Percentiles rank a stretch among this genome's conserved stretches.
Evolutionary conservation across 73 alveolate genomes (phyloP).

Genomic region (Halteria grandinella): DNA sequence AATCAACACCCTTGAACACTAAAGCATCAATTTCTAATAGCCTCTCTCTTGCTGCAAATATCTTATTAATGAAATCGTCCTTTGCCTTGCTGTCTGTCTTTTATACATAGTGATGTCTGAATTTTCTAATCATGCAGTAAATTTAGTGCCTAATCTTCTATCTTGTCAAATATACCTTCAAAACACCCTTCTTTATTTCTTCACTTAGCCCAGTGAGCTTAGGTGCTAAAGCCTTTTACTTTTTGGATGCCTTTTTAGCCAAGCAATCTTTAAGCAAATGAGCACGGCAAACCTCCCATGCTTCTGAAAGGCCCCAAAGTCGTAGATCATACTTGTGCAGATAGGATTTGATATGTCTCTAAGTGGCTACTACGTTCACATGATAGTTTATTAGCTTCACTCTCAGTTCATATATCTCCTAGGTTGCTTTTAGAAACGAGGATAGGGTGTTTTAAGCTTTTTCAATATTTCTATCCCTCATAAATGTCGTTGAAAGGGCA

Average conservation of each 20-base stretch:
- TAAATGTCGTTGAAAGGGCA: not conserved
- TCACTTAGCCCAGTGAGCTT: constrained; percentile 1
- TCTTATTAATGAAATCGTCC: not conserved
- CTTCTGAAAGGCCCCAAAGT: constrained; percentile 2
- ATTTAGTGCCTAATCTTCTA: constrained; percentile 40
- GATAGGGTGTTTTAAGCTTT: not conserved
- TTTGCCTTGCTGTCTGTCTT: constrained; percentile 1
- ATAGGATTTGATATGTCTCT: not conserved
- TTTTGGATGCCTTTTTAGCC: constrained; percentile 24
- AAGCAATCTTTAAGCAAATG: constrained; percentile 12
- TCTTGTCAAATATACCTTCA: constrained; percentile 24
- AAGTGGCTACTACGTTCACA: not conserved
- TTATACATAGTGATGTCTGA: not conserved
- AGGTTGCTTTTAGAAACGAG: constrained; percentile 2
- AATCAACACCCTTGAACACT: constrained; percentile 32
- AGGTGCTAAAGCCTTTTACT: constrained; percentile 15
- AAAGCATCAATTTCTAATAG: constrained; percentile 28
- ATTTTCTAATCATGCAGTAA: not conserved
- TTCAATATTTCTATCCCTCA: not conserved
- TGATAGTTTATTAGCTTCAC: not conserved
- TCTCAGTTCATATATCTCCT: constrained; percentile 2
- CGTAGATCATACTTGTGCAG: not conserved
- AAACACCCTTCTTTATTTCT: constrained; percentile 36
- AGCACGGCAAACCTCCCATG: constrained; percentile 13
- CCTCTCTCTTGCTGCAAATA: constrained; percentile 23